Evolutionary conservation across 441 rosid genomes (phyloP), one percentile per base, ranked within the genome.

Genomic region (Viola pubescens): DNA sequence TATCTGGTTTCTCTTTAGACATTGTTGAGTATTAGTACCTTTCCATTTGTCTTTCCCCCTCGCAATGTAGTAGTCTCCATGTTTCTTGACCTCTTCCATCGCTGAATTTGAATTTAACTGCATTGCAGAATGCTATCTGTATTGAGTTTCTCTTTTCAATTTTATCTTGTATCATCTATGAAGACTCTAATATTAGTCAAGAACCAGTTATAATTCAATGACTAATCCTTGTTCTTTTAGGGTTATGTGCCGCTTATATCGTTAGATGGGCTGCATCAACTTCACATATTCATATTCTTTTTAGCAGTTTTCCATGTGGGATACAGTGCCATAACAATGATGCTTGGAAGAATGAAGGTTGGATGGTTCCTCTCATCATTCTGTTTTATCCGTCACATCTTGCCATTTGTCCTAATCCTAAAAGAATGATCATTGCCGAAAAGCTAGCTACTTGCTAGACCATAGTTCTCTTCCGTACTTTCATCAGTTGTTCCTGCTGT

Each of bases 261-360:
- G 37, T 41, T 73, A 58, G 65, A 88, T 48, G 98, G 85, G 39
- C 63, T 92, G 68, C 98, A 89, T 76, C 98, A 92, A 68, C 58
- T 92, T 68, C 96, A 88, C 71, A 92, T 88, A 62, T 89, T 88
- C 75, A 84, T 88, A 4, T 92, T 89, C 80, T 92, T 92, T 73
- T 80, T 89, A 65, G 97, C 98, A 42, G 91, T 83, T 70, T 89
- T 92, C 71, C 98, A 92, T 72, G 96, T 89, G 46, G 45, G 80
- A 6, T 84, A 86, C 54, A 84, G 98, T 70, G 86, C 83, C 12
- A 55, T 80, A 12, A 88, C 87, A 7, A 92, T 88, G 98, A 73
- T 71, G 74, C 94, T 92, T 10, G 97, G 98, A 76, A 77, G 88
- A 76, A 66, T 86, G 57, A 89, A 92, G 97, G 98, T 89, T 11